Conservation (phyloP, 768 basidiomycete genomes). For the Suillus variegatus region DNA sequence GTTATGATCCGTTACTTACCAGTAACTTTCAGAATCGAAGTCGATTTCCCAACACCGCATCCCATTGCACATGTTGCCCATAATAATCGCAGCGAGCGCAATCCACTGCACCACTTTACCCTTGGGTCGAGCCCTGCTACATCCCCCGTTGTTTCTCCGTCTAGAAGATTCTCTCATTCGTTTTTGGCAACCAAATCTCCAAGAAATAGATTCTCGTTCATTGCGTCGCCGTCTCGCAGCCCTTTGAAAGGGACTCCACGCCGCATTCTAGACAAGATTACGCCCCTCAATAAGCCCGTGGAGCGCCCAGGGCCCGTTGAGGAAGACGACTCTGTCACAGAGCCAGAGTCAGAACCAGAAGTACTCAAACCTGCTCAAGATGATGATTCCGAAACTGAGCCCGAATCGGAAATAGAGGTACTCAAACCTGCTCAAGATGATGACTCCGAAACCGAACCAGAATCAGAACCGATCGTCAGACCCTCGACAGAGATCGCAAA, state of each 20-base stretch:
- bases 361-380: constrained; percentile 2
- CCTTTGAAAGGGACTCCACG: constrained; percentile 11
- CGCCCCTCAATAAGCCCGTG: not conserved
- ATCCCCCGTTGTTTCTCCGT: constrained; percentile 6
- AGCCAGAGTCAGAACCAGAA: constrained; percentile 30
- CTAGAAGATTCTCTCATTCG: constrained; percentile 1
- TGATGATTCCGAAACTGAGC: constrained; percentile 33
- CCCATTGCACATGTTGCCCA: not conserved
- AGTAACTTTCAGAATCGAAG: not conserved
- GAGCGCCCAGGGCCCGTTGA: constrained; percentile 8
- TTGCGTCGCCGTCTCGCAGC: not conserved
- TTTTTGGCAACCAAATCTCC: constrained; percentile 8
- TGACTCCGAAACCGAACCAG: constrained; percentile 34
- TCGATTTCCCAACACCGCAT: not conserved
- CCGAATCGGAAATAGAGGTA: constrained; percentile 29
- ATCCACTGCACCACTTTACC: constrained; percentile 1
- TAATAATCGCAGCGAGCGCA: constrained; percentile 2
- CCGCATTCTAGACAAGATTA: not conserved
- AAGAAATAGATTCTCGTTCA: not conserved
- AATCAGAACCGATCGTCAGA: constrained; percentile 26
- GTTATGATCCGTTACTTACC: constrained; percentile 13
- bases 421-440: constrained; percentile 14
- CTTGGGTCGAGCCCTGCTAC: constrained; percentile 10
- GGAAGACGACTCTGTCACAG: constrained; percentile 33
- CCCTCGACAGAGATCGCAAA: constrained; percentile 17